phyloP scores from a whole-genome alignment of 495 filamentous ascomycete genomes.

The Aspergillus affinis region DNA sequence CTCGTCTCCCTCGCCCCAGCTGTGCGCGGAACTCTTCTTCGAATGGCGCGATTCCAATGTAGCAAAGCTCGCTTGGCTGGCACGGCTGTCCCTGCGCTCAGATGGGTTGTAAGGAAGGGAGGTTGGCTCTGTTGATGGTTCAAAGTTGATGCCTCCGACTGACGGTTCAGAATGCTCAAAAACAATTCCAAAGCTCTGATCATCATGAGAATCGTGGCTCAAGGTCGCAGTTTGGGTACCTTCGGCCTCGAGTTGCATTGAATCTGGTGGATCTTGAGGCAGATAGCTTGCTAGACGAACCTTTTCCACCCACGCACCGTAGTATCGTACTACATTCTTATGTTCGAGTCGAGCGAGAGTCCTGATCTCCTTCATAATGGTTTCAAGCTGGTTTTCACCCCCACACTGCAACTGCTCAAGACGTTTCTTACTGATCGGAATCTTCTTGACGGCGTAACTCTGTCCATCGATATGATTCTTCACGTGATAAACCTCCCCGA shows the following conservation, averaged over 20 bases:
- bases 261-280: slow-evolving; percentile 17
- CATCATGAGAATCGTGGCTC: slow-evolving; percentile 21
- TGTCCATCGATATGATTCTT: slow-evolving; percentile 52
- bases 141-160: slow-evolving; percentile 7
- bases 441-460: slow-evolving; percentile 55
- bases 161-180: slow-evolving; percentile 38
- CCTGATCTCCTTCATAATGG: slow-evolving; percentile 53
- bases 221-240: slow-evolving; percentile 13
- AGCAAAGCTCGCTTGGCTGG: neutral
- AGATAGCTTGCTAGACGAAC: slow-evolving; percentile 28
- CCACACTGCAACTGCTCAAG: slow-evolving; percentile 48
- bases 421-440: slow-evolving; percentile 48
- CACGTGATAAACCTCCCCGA: slow-evolving; percentile 54
- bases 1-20: slow-evolving; percentile 34
- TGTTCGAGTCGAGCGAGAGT: slow-evolving; percentile 55
- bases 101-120: slow-evolving; percentile 21
- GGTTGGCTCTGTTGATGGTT: slow-evolving; percentile 26
- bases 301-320: slow-evolving; percentile 52
- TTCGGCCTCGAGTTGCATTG: slow-evolving; percentile 21
- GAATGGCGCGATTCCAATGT: slow-evolving; percentile 31
- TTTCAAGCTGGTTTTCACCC: slow-evolving; percentile 46
- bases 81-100: slow-evolving; percentile 26
- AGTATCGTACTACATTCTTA: slow-evolving; percentile 55
- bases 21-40: slow-evolving; percentile 33
- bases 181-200: slow-evolving; percentile 43